A percentile compares a stretch with the other conserved stretches of the same genome.
These are phyloP conservation scores for Sordariomycetes sp. DNA, from an alignment of 2,329 filamentous ascomycete species.

Conservation along the genomic window DNA sequence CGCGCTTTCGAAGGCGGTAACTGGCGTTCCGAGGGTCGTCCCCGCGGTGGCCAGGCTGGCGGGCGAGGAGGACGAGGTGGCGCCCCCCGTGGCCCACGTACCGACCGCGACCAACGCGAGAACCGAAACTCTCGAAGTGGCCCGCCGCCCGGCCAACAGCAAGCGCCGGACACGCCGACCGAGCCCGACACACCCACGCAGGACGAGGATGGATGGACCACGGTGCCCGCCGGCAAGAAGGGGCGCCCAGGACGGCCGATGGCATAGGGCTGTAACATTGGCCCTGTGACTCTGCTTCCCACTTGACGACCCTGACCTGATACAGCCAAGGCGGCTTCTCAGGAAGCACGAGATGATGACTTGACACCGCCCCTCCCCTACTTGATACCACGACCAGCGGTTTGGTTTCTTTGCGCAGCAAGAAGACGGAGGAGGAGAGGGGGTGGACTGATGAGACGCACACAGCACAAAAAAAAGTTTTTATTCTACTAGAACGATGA, in stretches of 20 bases:
- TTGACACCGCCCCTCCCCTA: too few relatives aligned
- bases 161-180: slow-evolving; percentile 17
- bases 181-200: slow-evolving; percentile 22
- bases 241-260: slow-evolving; percentile 19
- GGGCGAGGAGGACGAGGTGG: slow-evolving; percentile 22
- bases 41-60: slow-evolving; percentile 36
- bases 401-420: too few relatives aligned
- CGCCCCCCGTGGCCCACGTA: slow-evolving; percentile 13
- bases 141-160: slow-evolving; percentile 25
- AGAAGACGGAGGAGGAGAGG: too few relatives aligned
- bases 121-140: slow-evolving; percentile 42
- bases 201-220: slow-evolving; percentile 58
- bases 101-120: slow-evolving; percentile 34
- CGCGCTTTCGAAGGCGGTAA: slow-evolving; percentile 49
- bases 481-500: too few relatives aligned
- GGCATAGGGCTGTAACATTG: too few relatives aligned
- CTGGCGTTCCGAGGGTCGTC: slow-evolving; percentile 47
- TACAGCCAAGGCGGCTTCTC: too few relatives aligned
- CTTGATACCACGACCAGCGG: too few relatives aligned
- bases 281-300: too few relatives aligned
- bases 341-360: too few relatives aligned
- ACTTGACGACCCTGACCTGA: too few relatives aligned
- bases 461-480: too few relatives aligned
- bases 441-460: too few relatives aligned
- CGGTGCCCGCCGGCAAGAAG: slow-evolving; percentile 25